phyloP scores from a whole-genome alignment of 495 filamentous ascomycete species.

The Tuber microsphaerosporum region DNA sequence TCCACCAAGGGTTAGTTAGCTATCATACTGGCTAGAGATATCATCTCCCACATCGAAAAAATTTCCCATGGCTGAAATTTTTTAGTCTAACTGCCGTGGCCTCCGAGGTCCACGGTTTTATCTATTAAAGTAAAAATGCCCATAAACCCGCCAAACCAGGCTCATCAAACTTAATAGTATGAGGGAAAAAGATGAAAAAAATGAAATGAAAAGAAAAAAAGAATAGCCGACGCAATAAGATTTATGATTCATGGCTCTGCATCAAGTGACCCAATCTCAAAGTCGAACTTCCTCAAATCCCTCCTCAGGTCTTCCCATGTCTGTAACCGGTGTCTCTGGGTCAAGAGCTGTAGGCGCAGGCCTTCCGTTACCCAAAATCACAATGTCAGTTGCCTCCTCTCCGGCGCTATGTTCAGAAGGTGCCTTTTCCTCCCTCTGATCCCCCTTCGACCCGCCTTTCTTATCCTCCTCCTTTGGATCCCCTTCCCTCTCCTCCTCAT shows the following conservation, averaged over 20 bases:
- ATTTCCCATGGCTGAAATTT: neutral
- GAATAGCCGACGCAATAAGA: constrained; percentile 8
- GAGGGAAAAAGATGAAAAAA: neutral
- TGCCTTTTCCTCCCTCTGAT: constrained; percentile 30
- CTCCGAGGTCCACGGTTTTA: neutral
- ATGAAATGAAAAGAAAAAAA: constrained; percentile 2
- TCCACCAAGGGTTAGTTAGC: neutral
- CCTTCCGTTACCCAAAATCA: constrained; percentile 9
- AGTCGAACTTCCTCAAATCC: constrained; percentile 54
- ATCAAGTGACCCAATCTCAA: constrained; percentile 24
- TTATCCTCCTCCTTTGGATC: constrained; percentile 43
- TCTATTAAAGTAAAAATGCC: neutral
- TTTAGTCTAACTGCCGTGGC: neutral
- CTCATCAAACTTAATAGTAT: neutral
- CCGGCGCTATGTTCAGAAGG: neutral
- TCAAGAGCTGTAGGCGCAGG: constrained; percentile 22
- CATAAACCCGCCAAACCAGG: neutral
- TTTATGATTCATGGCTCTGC: constrained; percentile 14
- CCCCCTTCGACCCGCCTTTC: constrained; percentile 15
- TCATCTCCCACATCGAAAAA: neutral
- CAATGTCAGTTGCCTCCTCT: neutral
- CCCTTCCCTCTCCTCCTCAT: constrained; percentile 41
- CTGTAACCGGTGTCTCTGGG: constrained; percentile 24
- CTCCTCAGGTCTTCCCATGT: constrained; percentile 45
- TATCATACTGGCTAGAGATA: neutral